Percentiles rank a stretch among this genome's conserved stretches.
Conservation (phyloP, 208 protist genomes). For the Leptomonas seymouri region DNA sequence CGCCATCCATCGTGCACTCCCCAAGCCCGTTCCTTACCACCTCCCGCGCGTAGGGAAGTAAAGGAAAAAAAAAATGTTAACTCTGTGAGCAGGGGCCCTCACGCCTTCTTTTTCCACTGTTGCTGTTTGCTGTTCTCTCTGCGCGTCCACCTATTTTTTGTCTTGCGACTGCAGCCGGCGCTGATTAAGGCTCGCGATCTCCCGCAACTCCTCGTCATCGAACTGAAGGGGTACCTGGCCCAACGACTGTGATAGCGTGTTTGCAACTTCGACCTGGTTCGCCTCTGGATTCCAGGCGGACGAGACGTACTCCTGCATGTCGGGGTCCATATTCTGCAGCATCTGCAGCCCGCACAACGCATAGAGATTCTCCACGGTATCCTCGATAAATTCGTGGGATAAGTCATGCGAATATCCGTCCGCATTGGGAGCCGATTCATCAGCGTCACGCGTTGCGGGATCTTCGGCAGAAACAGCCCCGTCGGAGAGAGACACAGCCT, state of each 20-base stretch:
- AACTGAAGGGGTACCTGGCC: constrained; percentile 55
- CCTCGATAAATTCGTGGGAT: constrained; percentile 80
- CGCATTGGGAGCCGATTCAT: neutral
- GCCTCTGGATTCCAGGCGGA: constrained; percentile 32
- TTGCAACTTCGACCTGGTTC: constrained; percentile 29
- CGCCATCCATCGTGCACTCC: no score
- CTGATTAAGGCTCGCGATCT: constrained; percentile 34
- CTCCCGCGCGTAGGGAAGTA: no score
- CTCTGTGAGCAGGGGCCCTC: no score
- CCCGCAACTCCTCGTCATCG: constrained; percentile 42
- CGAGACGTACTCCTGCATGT: constrained; percentile 40
- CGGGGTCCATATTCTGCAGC: constrained; percentile 46
- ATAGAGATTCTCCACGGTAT: constrained; percentile 79
- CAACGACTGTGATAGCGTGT: constrained; percentile 40
- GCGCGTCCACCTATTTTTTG: neutral
- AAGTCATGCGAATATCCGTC: constrained; percentile 63
- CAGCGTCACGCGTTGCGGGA: neutral
- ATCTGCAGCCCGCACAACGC: constrained; percentile 72
- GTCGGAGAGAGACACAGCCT: neutral
- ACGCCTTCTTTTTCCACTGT: no score
- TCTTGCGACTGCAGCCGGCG: constrained; percentile 4
- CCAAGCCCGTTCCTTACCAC: no score
- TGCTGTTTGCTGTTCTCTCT: neutral
- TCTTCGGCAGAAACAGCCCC: neutral
- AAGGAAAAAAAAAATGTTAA: no score